Conservation (phyloP, 1,284 basidiomycete species). For the Erythrobasidium hasegawianum region DNA sequence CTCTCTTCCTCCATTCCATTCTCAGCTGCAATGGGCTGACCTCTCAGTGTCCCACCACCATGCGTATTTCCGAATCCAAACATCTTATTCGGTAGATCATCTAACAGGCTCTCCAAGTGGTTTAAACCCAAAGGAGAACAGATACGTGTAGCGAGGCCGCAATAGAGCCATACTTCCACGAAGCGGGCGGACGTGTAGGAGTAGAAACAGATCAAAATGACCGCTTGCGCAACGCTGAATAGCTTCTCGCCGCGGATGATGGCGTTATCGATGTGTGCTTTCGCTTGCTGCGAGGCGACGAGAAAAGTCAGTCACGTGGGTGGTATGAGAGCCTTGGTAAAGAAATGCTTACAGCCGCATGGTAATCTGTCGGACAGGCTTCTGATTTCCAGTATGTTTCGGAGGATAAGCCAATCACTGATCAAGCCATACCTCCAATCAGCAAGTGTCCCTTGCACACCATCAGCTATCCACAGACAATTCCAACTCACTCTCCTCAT, state of each 20-base stretch:
- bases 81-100: conserved; percentile 7
- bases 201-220: conserved; percentile 76
- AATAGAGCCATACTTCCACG: conserved; percentile 85
- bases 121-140: conserved; percentile 64
- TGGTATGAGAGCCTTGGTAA: not conserved
- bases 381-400: conserved; percentile 39
- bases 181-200: conserved; percentile 80
- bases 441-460: not conserved
- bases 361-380: conserved; percentile 66
- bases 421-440: not conserved
- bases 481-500: conserved; percentile 48
- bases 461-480: not conserved
- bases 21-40: too few species aligned
- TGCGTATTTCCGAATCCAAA: not conserved
- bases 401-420: conserved; percentile 47
- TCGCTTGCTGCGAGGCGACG: conserved; percentile 53
- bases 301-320: not conserved
- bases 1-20: too few species aligned
- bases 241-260: conserved; percentile 79
- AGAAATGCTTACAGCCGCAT: conserved; percentile 65
- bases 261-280: conserved; percentile 73
- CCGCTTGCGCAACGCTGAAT: conserved; percentile 76
- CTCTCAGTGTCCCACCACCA: too few species aligned
- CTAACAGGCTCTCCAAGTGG: conserved; percentile 34
- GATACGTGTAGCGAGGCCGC: conserved; percentile 77